Evolutionary conservation across 2,329 filamentous ascomycete species (phyloP).

Genomic region (Biscogniauxia marginata): DNA sequence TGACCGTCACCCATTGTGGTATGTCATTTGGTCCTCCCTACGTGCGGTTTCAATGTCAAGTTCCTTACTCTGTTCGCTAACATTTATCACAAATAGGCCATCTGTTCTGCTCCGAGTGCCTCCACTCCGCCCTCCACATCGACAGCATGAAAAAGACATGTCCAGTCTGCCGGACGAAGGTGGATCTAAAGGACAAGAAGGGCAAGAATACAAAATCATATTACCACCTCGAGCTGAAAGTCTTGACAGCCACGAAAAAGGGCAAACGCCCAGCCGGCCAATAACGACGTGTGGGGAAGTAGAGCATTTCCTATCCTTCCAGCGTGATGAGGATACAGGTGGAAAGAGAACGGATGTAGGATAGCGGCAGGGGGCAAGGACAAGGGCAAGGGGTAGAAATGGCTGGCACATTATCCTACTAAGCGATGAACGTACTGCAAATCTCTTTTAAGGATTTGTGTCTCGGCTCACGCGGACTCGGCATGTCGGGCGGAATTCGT

Average conservation of each 20-base stretch:
- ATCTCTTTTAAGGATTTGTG: neutral
- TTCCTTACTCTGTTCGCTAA: slow-evolving; percentile 6
- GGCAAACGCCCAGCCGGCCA: slow-evolving; percentile 42
- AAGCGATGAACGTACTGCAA: neutral
- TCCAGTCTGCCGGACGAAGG: slow-evolving; percentile 61
- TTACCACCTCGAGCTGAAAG: slow-evolving; percentile 61
- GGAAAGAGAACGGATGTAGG: neutral
- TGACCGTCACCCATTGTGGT: slow-evolving; percentile 68
- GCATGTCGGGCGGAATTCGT: neutral
- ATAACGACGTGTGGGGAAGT: slow-evolving; percentile 4
- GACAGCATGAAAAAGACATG: slow-evolving; percentile 57
- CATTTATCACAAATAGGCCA: slow-evolving; percentile 47
- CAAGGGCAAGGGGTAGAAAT: neutral
- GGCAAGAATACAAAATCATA: slow-evolving; percentile 46
- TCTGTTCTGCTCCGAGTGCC: slow-evolving; percentile 62
- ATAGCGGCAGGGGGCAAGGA: too few species aligned
- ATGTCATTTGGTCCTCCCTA: slow-evolving; percentile 32
- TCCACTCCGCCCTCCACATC: slow-evolving; percentile 59
- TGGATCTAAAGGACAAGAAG: slow-evolving; percentile 47
- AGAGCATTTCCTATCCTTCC: slow-evolving; percentile 4
- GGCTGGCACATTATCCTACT: neutral
- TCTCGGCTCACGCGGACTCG: neutral
- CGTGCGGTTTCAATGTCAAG: neutral
- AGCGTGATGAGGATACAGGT: slow-evolving; percentile 25
- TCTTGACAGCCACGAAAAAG: slow-evolving; percentile 56